Evolutionary conservation across 1,284 basidiomycete genomes (phyloP).

Genomic region (Cutaneotrichosporon sp.): DNA sequence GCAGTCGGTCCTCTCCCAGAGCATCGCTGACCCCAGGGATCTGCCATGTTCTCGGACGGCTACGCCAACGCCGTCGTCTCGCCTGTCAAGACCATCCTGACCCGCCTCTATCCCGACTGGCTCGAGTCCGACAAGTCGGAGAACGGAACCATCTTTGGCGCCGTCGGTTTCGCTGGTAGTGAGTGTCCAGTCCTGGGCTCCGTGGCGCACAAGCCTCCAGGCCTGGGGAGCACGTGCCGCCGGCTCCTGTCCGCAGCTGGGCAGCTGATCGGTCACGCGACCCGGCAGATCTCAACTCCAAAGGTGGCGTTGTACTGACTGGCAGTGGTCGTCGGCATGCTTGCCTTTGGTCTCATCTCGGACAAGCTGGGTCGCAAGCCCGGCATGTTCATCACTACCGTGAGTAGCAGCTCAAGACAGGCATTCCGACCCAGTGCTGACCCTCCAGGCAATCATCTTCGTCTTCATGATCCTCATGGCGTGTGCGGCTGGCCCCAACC

Average conservation of each 20-base stretch:
- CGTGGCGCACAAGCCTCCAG: too few species aligned
- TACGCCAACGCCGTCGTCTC: slow-evolving; percentile 81
- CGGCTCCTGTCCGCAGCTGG: too few species aligned
- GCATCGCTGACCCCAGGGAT: slow-evolving; percentile 57
- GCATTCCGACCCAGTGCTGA: slow-evolving; percentile 2
- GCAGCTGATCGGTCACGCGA: not conserved
- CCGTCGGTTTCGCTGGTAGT: slow-evolving; percentile 73
- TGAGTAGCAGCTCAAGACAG: not conserved
- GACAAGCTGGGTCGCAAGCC: slow-evolving; percentile 84
- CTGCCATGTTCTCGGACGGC: slow-evolving; percentile 79
- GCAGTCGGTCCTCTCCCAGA: not conserved
- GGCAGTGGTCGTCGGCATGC: slow-evolving; percentile 20
- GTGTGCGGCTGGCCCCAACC: slow-evolving; percentile 12
- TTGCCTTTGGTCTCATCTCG: slow-evolving; percentile 63
- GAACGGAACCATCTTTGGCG: slow-evolving; percentile 63
- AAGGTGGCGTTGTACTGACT: not conserved
- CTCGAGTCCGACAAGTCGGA: slow-evolving; percentile 56
- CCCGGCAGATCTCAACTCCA: not conserved
- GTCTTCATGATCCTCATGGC: slow-evolving; percentile 61
- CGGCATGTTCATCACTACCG: slow-evolving; percentile 24
- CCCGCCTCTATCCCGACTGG: slow-evolving; percentile 63
- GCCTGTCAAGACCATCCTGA: slow-evolving; percentile 59
- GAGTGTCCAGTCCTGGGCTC: slow-evolving; percentile 25
- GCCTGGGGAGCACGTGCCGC: too few species aligned
- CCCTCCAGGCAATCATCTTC: slow-evolving; percentile 17